Evolutionary conservation across 768 basidiomycete species (phyloP).

Genomic region (Xerocomellus intermedius): DNA sequence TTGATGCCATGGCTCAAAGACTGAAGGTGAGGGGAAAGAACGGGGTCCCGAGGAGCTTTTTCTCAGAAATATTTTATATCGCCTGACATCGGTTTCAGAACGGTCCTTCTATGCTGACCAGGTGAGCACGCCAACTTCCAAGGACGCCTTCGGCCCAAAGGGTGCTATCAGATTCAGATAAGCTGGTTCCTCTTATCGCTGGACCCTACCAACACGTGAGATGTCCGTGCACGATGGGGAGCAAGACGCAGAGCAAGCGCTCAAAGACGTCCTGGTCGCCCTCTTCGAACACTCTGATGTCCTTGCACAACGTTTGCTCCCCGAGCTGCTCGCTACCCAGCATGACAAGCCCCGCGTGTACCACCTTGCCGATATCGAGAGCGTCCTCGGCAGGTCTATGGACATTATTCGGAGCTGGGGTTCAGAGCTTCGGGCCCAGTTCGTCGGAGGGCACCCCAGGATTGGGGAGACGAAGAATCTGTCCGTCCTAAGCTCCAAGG

Average conservation of each 20-base stretch:
- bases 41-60: background rate
- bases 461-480: constrained; percentile 82
- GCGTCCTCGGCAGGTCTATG: constrained; percentile 57
- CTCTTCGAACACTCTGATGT: constrained; percentile 71
- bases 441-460: constrained; percentile 83
- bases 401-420: constrained; percentile 53
- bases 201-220: background rate
- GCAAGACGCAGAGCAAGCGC: constrained; percentile 14
- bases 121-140: constrained; percentile 3
- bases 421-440: constrained; percentile 48
- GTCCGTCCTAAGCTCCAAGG: constrained; percentile 71
- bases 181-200: background rate
- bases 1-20: constrained; percentile 15
- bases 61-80: constrained; percentile 5
- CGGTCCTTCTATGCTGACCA: background rate
- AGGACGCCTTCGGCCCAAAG: constrained; percentile 3
- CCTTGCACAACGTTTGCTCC: constrained; percentile 52
- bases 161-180: constrained; percentile 15
- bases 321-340: constrained; percentile 42
- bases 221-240: constrained; percentile 4
- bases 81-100: background rate
- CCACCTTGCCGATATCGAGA: constrained; percentile 41
- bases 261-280: constrained; percentile 36
- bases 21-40: background rate
- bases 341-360: constrained; percentile 18